Conservation (phyloP, 495 filamentous ascomycete species). For the Astrothelium macrocarpum region DNA sequence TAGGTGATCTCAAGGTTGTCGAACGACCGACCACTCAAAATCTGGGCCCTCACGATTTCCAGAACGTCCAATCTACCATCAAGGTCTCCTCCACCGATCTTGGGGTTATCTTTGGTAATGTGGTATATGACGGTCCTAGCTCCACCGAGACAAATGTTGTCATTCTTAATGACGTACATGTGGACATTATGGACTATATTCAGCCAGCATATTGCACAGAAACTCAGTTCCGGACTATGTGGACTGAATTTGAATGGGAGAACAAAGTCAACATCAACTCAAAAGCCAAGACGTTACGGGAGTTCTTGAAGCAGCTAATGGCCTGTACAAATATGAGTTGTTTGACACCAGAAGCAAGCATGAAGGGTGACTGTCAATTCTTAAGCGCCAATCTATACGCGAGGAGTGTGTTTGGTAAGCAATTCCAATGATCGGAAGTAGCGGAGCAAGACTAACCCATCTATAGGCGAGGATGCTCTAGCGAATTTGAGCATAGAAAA, state of each 20-base stretch:
- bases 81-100: conserved; percentile 98
- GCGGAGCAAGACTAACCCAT: conserved; percentile 10
- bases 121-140: conserved; percentile 93
- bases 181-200: conserved; percentile 99
- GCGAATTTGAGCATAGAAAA: conserved; percentile 98
- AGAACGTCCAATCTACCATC: conserved; percentile 97
- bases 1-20: conserved; percentile 96
- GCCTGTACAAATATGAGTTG: conserved; percentile 98
- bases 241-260: conserved; percentile 99
- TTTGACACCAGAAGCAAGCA: conserved; percentile 87
- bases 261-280: conserved; percentile 99
- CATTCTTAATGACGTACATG: conserved; percentile 96
- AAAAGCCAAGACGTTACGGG: conserved; percentile 84
- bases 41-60: conserved; percentile 87
- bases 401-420: conserved; percentile 95
- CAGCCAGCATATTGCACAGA: conserved; percentile 94
- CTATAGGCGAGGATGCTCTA: conserved; percentile 89
- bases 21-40: conserved; percentile 95
- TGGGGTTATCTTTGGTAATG: conserved; percentile 98
- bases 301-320: conserved; percentile 93
- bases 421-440: neutral
- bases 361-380: conserved; percentile 98
- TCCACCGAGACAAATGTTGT: conserved; percentile 95
- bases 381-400: conserved; percentile 96
- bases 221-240: conserved; percentile 99